Base-by-base conservation (phyloP, 2,329 filamentous ascomycete species). In the Scedosporium apiospermum region DNA sequence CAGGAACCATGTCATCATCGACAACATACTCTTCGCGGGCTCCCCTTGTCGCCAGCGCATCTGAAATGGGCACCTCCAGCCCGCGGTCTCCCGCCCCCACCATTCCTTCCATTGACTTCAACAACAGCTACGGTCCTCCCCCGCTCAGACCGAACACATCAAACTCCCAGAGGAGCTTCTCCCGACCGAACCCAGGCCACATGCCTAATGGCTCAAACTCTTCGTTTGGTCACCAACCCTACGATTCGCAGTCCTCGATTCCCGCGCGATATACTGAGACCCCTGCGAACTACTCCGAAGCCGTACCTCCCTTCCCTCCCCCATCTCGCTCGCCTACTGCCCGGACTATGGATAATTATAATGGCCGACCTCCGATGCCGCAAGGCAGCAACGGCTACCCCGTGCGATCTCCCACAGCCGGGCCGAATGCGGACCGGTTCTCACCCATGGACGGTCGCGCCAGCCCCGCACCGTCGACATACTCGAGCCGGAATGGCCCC, bases 11-110 rank as follows among this genome's bases (percentile, higher is more conserved):
- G 65, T 75, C 77, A 18, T 88, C 88, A 0, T 75, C 74, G 34
- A 77, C 77, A n/a, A 89, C 81, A 69, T 88, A 85, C 69, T 82
- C 80, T 12, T 86, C 88, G 2, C 84, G 87, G 64, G 81, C 83
- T 6, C 84, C 88, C 1, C 78, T 91, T 5, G 74, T 89, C 44
- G 74, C 76, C 18, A 78, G 83, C 64, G 85, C 86, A 5, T 80
- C 81, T 38, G 79, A 81, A 6, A 66, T 66, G 63, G 65, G 64
- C 18, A 59, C 53, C 21, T 58, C 58, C 23, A 58, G 42, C 53
- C 57, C 57, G 6, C 62, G 51, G 6, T 58, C 57, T 4, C 55
- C 49, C 9, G 62, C 53, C n/a, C 49, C 57, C 4, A 63, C 38
- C 3, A 7, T 60, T 12, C 57, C 57, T 34, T 51, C 61, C 3